These are phyloP conservation scores for Claviceps maximensis DNA, from an alignment of 2,329 filamentous ascomycete species.

Conservation along the genomic window DNA sequence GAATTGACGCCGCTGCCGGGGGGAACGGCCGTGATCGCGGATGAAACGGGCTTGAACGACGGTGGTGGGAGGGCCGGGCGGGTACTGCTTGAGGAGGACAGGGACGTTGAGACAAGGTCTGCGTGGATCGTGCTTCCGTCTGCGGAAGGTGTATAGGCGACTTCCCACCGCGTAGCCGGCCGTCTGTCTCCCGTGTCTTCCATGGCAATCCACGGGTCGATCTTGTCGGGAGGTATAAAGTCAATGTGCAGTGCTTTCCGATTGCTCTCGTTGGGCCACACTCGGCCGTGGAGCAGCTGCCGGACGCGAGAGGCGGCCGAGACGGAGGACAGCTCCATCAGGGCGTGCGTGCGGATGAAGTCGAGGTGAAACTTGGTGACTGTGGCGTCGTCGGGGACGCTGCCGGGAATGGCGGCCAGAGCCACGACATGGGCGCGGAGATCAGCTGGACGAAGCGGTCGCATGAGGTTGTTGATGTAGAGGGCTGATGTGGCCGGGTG, in stretches of 20 bases:
- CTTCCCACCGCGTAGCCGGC: conserved; percentile 49
- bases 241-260: conserved; percentile 80
- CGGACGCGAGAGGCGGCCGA: conserved; percentile 66
- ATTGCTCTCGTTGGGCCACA: conserved; percentile 80
- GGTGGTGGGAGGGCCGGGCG: conserved; percentile 3
- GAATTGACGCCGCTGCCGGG: conserved; percentile 17
- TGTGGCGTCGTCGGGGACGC: conserved; percentile 35
- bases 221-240: conserved; percentile 66
- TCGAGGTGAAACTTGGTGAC: conserved; percentile 68
- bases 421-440: conserved; percentile 57
- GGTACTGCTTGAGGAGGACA: conserved; percentile 1
- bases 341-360: conserved; percentile 74
- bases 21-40: conserved; percentile 5
- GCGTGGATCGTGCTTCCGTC: conserved; percentile 39
- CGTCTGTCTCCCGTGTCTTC: conserved; percentile 42
- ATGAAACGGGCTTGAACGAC: background rate
- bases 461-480: conserved; percentile 85
- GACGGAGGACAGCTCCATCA: conserved; percentile 57
- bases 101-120: conserved; percentile 5
- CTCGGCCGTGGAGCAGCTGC: conserved; percentile 57
- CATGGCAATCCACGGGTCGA: conserved; percentile 58
- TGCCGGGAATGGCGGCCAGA: conserved; percentile 48
- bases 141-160: conserved; percentile 50
- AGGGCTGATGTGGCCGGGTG: conserved; percentile 64
- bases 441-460: conserved; percentile 57